A percentile compares a stretch with the other conserved stretches of the same genome.
Evolutionary conservation across 192 early-diverging fungal species (phyloP).

Genomic region (Kickxella alabastrina): DNA sequence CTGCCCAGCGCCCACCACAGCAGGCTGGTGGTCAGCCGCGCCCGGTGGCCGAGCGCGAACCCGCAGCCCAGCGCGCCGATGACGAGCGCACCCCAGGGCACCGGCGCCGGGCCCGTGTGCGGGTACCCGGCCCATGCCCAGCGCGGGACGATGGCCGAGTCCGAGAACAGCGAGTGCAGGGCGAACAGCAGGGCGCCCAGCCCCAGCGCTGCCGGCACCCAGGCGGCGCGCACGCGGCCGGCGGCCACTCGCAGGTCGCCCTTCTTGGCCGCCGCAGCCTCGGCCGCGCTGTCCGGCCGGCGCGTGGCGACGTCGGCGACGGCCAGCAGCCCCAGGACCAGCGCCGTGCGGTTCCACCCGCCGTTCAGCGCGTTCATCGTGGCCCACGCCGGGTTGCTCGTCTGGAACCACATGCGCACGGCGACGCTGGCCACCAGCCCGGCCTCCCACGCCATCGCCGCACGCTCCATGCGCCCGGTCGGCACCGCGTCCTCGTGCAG

Average conservation of each 20-base stretch:
- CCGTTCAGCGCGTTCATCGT: constrained; percentile 72
- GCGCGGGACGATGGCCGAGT: constrained; percentile 68
- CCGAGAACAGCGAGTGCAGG: constrained; percentile 72
- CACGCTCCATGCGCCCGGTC: constrained; percentile 58
- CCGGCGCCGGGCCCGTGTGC: constrained; percentile 65
- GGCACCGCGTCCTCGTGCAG: constrained; percentile 56
- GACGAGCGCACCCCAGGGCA: constrained; percentile 66
- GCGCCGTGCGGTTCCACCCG: constrained; percentile 64
- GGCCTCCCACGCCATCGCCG: constrained; percentile 60
- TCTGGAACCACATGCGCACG: constrained; percentile 71
- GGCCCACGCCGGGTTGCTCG: constrained; percentile 81
- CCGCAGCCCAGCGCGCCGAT: constrained; percentile 59
- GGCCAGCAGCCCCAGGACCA: constrained; percentile 61
- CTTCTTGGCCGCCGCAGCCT: constrained; percentile 31
- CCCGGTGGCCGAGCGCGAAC: constrained; percentile 38
- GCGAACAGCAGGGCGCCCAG: constrained; percentile 65
- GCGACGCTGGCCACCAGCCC: constrained; percentile 66
- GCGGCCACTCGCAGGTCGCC: constrained; percentile 13
- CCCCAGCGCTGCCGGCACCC: constrained; percentile 55
- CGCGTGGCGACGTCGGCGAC: constrained; percentile 56
- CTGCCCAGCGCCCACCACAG: constrained; percentile 61
- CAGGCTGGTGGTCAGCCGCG: constrained; percentile 34
- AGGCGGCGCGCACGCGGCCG: constrained; percentile 26
- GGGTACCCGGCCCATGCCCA: constrained; percentile 77
- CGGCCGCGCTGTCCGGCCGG: constrained; percentile 16